phyloP scores from a whole-genome alignment of 495 filamentous ascomycete genomes.

The Talaromyces thailandensis region DNA sequence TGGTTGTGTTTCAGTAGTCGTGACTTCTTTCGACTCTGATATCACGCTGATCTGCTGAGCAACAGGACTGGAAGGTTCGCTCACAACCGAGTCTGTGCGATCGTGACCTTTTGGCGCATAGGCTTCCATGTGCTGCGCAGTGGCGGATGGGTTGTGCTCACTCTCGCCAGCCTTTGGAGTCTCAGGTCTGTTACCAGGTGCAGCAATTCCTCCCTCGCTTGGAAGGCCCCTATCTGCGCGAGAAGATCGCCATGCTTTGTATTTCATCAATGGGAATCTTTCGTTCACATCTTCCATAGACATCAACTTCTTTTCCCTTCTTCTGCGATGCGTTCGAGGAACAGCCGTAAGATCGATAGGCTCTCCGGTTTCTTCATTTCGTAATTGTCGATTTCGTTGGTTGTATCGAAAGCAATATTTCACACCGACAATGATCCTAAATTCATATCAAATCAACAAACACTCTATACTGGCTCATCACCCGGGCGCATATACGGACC shows the following conservation, averaged over 20 bases:
- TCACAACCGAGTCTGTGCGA: slow-evolving; percentile 10
- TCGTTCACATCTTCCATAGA: slow-evolving; percentile 98
- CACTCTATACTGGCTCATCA: not conserved
- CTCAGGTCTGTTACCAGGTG: slow-evolving; percentile 38
- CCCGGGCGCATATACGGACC: slow-evolving; percentile 44
- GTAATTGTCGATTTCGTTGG: slow-evolving; percentile 74
- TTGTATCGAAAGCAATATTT: slow-evolving; percentile 99
- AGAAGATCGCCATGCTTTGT: slow-evolving; percentile 85
- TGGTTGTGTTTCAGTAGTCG: not conserved
- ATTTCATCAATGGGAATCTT: slow-evolving; percentile 89
- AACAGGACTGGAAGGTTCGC: slow-evolving; percentile 11
- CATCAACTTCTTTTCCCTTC: slow-evolving; percentile 96
- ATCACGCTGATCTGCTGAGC: slow-evolving; percentile 2
- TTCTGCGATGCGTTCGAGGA: slow-evolving; percentile 68
- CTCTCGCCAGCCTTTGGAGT: slow-evolving; percentile 14
- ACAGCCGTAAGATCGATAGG: slow-evolving; percentile 72
- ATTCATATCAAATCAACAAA: not conserved
- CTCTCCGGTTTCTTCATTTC: slow-evolving; percentile 76
- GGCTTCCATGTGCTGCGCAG: slow-evolving; percentile 7
- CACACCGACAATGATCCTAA: slow-evolving; percentile 97
- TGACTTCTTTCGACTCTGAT: slow-evolving; percentile 15
- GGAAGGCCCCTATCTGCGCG: slow-evolving; percentile 78
- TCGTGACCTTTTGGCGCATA: slow-evolving; percentile 13
- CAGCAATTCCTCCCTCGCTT: slow-evolving; percentile 75
- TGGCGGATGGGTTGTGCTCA: not conserved